phyloP scores from a whole-genome alignment of 768 basidiomycete species.

The Paxillus involutus region DNA sequence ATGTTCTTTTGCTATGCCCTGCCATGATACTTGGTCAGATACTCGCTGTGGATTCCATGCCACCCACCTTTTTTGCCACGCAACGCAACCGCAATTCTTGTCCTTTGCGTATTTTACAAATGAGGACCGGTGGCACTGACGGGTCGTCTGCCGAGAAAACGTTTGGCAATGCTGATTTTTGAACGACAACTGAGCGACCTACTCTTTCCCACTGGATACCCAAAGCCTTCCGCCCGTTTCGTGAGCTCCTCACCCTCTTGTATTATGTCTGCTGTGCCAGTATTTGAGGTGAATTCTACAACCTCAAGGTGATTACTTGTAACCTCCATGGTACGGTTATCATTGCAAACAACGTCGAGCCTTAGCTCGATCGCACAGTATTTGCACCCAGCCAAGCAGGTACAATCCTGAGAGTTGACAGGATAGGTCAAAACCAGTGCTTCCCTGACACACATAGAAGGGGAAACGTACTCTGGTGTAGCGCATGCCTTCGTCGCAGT shows the following conservation, averaged over 20 bases:
- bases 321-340: slow-evolving; percentile 75
- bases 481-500: slow-evolving; percentile 86
- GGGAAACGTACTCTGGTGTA: slow-evolving; percentile 61
- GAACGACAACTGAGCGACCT: slow-evolving; percentile 21
- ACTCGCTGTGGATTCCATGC: not conserved
- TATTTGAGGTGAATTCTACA: slow-evolving; percentile 38
- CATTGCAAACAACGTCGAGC: slow-evolving; percentile 75
- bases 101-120: slow-evolving; percentile 91
- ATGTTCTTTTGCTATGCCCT: slow-evolving; percentile 98
- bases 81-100: slow-evolving; percentile 87
- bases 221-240: slow-evolving; percentile 75
- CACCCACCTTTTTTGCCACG: slow-evolving; percentile 86
- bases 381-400: slow-evolving; percentile 79
- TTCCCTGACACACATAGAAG: not conserved
- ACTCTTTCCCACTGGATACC: slow-evolving; percentile 85
- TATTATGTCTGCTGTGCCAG: slow-evolving; percentile 34
- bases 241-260: slow-evolving; percentile 66
- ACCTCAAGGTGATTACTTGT: slow-evolving; percentile 85
- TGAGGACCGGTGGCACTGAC: slow-evolving; percentile 65
- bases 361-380: slow-evolving; percentile 84
- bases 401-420: slow-evolving; percentile 73
- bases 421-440: not conserved
- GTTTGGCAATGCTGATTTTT: slow-evolving; percentile 2
- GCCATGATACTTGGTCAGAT: slow-evolving; percentile 1
- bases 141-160: slow-evolving; percentile 51